Percentiles rank a stretch among this genome's conserved stretches.
phyloP scores from a whole-genome alignment of 805 yeast species.

The Kazachstania psychrophila region DNA sequence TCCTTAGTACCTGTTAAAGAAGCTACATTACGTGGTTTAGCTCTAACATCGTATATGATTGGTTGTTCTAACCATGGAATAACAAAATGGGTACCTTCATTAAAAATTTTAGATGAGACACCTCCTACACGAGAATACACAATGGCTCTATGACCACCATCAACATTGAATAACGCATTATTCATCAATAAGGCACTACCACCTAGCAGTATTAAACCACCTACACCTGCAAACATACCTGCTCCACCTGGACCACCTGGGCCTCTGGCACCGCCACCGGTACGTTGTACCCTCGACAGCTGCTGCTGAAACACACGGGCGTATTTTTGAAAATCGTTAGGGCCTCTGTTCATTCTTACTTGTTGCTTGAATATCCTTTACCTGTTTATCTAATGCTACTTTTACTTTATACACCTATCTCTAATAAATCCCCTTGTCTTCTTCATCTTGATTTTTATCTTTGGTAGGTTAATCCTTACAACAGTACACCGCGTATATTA shows the following conservation, averaged over 20 bases:
- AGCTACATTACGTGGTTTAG: slow-evolving; percentile 93
- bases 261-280: slow-evolving; percentile 19
- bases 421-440: background rate
- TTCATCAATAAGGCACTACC: slow-evolving; percentile 47
- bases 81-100: slow-evolving; percentile 91
- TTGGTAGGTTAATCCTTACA: no score
- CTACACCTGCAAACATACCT: slow-evolving; percentile 53
- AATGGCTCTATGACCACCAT: slow-evolving; percentile 98
- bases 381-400: background rate
- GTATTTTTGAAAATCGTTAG: slow-evolving; percentile 42
- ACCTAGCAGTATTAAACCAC: slow-evolving; percentile 50
- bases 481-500: no score
- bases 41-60: slow-evolving; percentile 85
- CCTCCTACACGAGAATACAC: slow-evolving; percentile 84
- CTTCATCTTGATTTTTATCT: no score
- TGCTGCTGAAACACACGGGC: slow-evolving; percentile 42
- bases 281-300: slow-evolving; percentile 35
- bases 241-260: slow-evolving; percentile 30
- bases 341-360: slow-evolving; percentile 22
- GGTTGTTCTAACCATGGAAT: slow-evolving; percentile 95
- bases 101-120: slow-evolving; percentile 69
- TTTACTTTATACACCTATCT: background rate
- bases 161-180: slow-evolving; percentile 70
- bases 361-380: no score
- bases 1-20: slow-evolving; percentile 97